phyloP scores from a whole-genome alignment of 805 yeast genomes.

The Ogataea dorogensis region DNA sequence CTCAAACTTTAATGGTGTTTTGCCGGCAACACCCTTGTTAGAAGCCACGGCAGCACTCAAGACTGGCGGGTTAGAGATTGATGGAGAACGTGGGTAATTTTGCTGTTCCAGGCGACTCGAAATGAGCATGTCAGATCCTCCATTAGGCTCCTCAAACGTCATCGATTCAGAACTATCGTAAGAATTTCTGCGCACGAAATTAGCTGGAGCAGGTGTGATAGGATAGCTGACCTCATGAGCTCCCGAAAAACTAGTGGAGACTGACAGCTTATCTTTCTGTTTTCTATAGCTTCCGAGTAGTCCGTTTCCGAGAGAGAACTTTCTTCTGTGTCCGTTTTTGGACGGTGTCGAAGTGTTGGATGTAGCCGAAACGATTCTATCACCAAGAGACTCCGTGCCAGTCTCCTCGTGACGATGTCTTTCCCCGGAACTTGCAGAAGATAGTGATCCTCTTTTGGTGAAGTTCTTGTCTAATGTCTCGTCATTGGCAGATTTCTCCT shows the following conservation, averaged over 20 bases:
- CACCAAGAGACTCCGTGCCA: slow-evolving; percentile 18
- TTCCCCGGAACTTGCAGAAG: slow-evolving; percentile 22
- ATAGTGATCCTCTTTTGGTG: slow-evolving; percentile 22
- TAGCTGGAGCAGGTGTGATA: slow-evolving; percentile 40
- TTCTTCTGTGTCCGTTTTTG: slow-evolving; percentile 51
- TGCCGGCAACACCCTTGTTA: slow-evolving; percentile 21
- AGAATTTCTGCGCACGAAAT: slow-evolving; percentile 35
- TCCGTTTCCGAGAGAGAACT: slow-evolving; percentile 61
- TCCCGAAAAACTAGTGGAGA: slow-evolving; percentile 35
- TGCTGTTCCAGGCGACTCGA: slow-evolving; percentile 58
- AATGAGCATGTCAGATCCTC: slow-evolving; percentile 58
- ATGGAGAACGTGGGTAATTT: slow-evolving; percentile 23
- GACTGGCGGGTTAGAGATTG: slow-evolving; percentile 10
- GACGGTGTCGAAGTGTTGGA: slow-evolving; percentile 35
- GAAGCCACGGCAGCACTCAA: slow-evolving; percentile 10
- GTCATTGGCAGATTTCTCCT: slow-evolving; percentile 18
- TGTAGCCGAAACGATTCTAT: slow-evolving; percentile 16
- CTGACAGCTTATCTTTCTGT: slow-evolving; percentile 42
- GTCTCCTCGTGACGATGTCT: slow-evolving; percentile 18
- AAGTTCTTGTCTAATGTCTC: slow-evolving; percentile 18
- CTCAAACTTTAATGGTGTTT: slow-evolving; percentile 80
- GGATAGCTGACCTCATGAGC: slow-evolving; percentile 46
- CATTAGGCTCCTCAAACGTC: slow-evolving; percentile 51
- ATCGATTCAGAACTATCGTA: slow-evolving; percentile 60
- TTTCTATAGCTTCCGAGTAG: slow-evolving; percentile 52